Evolutionary conservation across 257 asterid genomes (phyloP).

Genomic region (Penstemon barbatus): DNA sequence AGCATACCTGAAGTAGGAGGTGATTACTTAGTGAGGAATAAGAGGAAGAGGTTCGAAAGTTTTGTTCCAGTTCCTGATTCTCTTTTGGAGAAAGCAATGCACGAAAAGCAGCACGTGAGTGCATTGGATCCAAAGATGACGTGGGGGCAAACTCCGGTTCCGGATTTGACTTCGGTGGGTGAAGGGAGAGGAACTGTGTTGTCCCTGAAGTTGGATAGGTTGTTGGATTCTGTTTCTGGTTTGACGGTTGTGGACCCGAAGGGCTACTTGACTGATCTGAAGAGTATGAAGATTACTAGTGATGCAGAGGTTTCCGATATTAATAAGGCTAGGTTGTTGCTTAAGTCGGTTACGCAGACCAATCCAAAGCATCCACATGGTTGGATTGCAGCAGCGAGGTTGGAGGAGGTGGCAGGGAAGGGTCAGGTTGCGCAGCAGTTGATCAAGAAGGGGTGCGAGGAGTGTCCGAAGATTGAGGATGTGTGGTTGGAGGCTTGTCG

Average conservation of each 20-base stretch:
- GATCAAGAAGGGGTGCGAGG: constrained; percentile 77
- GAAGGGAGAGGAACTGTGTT: constrained; percentile 96
- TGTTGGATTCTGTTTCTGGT: constrained; percentile 85
- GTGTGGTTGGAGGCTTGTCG: constrained; percentile 95
- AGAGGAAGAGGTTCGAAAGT: constrained; percentile 90
- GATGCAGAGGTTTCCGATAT: constrained; percentile 95
- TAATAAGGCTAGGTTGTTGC: constrained; percentile 82
- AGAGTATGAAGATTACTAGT: constrained; percentile 89
- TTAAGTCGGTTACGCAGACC: constrained; percentile 77
- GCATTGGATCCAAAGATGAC: constrained; percentile 89
- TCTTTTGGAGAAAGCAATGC: constrained; percentile 86
- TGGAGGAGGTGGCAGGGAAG: constrained; percentile 97
- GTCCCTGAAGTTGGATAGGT: constrained; percentile 78
- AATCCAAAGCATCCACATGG: constrained; percentile 95
- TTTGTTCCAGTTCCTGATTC: constrained; percentile 91
- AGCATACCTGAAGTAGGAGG: constrained; percentile 86
- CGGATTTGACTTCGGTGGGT: constrained; percentile 95
- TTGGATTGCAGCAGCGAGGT: constrained; percentile 96
- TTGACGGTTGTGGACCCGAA: constrained; percentile 92
- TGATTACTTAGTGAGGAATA: constrained; percentile 75
- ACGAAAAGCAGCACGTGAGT: constrained; percentile 84
- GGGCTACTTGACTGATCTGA: constrained; percentile 92
- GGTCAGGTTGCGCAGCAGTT: constrained; percentile 65
- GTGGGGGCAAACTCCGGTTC: constrained; percentile 77
- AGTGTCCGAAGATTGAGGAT: constrained; percentile 87